A percentile compares a stretch with the other conserved stretches of the same genome.
phyloP scores from a whole-genome alignment of 306 rosid species.

The Vicia sativa region DNA sequence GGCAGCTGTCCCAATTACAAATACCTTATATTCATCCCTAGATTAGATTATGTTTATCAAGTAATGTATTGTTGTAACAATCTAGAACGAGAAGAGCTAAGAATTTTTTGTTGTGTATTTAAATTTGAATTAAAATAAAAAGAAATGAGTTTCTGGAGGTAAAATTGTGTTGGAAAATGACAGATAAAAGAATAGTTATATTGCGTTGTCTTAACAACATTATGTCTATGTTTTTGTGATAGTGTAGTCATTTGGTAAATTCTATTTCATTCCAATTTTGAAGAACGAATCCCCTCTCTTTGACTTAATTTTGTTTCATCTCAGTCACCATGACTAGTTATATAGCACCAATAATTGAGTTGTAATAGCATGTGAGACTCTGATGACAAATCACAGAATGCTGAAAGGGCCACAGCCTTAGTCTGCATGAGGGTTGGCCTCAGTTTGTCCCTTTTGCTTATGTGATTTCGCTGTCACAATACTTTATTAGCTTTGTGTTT shows the following conservation, averaged over 20 bases:
- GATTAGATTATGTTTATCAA: too few species aligned
- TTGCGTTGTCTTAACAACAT: too few species aligned
- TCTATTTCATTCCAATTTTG: neutral
- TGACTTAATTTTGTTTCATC: neutral
- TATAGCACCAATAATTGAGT: neutral
- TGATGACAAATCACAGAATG: neutral
- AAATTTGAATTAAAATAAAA: too few species aligned
- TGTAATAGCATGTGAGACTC: slow-evolving; percentile 11
- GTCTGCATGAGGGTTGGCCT: slow-evolving; percentile 34
- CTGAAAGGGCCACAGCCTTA: slow-evolving; percentile 28
- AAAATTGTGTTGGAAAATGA: too few species aligned
- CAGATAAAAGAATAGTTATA: too few species aligned
- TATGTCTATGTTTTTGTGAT: neutral
- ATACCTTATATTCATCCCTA: too few species aligned
- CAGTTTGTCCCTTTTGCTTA: slow-evolving; percentile 10
- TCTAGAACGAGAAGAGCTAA: too few species aligned
- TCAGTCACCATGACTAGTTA: neutral
- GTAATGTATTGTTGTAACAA: too few species aligned
- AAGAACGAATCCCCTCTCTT: neutral
- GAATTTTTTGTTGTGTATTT: too few species aligned
- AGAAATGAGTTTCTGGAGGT: too few species aligned
- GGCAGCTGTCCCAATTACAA: too few species aligned
- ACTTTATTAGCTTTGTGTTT: slow-evolving; percentile 23
- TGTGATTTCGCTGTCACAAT: slow-evolving; percentile 40
- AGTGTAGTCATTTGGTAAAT: neutral